Evolutionary conservation across 228 moss, liverwort and hornwort genomes (phyloP), one percentile per base, ranked within the genome.

Genomic region (Sphagnum magellanicum): DNA sequence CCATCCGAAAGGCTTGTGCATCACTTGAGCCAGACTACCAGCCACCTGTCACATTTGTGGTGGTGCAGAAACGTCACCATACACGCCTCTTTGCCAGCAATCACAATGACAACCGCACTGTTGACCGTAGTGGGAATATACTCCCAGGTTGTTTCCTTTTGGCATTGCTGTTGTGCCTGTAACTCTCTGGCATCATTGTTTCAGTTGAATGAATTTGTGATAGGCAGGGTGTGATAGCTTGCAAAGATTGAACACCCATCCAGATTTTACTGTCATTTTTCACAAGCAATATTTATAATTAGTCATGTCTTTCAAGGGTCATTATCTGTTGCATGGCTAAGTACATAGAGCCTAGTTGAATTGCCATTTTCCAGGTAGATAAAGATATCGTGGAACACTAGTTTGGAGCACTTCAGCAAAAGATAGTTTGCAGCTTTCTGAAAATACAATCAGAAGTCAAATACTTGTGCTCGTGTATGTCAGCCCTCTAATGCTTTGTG

Each of bases 41-140:
- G 7, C 69, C 69, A 10, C 5, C 5, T 10, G 12, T 70, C 50
- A 70, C 69, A 55, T 70, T 70, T 59, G 69, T 70, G 5, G 69
- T 70, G 3, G 69, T 70, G 57, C 57, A 70, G 50, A 70, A 70
- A 47, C 55, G 69, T 9, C 69, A 70, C 69, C 69, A 70, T 17
- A 70, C 69, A 5, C 57, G 69, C 6, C 58, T 70, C 60, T 70
- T 70, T 32, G 53, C 47, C 10, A 14, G 7, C 6, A 14, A 59
- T 16, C 46, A 17, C 10, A 9, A 16, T 63, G 16, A 9, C 10
- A 63, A 63, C 47, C 59, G 15, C 11, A n/a, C 5, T 52, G 5
- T 53, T 8, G 69, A 70, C 60, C 16, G 8, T n/a, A 70, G 16
- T 6, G 69, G 60, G n/a, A 70, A 60, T 60, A 46, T 58, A 5